Evolutionary conservation across 331 rosid genomes (phyloP), one percentile per base, ranked within the genome.

Genomic region (Erythrophleum ivorense): DNA sequence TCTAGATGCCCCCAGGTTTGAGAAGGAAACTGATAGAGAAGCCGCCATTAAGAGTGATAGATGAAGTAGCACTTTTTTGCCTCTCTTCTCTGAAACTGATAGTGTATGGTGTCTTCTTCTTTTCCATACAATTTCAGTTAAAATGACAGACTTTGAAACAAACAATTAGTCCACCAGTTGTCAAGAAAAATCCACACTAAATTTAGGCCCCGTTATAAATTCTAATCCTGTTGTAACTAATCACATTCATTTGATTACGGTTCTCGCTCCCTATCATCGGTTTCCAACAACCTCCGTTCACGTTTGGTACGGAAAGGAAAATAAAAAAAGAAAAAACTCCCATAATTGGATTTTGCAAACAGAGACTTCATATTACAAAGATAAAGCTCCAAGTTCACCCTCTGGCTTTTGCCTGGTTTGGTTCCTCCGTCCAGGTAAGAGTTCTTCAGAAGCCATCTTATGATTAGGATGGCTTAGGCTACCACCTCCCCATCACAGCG

Each of bases 401-500:
- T 24, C 6, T 59, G 7, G n/a, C 77, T 80, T 80, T 86, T 85
- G 81, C 97, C 91, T 91, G 91, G 92, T 89, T 80, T 86, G 87
- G 89, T 79, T 78, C 86, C 75, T 75, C 84, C 83, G 84, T 86
- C 92, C 92, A 90, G 97, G 90, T 79, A 82, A 84, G 90, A 71
- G 40, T 70, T 70, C 84, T 58, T 16, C 34, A 14, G 70, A 73
- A 24, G 49, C 76, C 59, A 66, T 75, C 84, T 81, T n/a, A 46
- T 75, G 38, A 76, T 80, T 70, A 78, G 71, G 34, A 87, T 88
- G 90, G 75, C 34, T 48, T 76, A 82, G 88, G 40, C 79, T 53
- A 80, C 6, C 60, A 52, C 29, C 0, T 24, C 1, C 29, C 29
- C 29, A 0, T 24, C 29, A 24, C 29, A 24, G 29, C 29, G 29